A percentile compares a stretch with the other conserved stretches of the same genome.
phyloP scores from a whole-genome alignment of 140 eudicot species.

The Senecio squalidus region DNA sequence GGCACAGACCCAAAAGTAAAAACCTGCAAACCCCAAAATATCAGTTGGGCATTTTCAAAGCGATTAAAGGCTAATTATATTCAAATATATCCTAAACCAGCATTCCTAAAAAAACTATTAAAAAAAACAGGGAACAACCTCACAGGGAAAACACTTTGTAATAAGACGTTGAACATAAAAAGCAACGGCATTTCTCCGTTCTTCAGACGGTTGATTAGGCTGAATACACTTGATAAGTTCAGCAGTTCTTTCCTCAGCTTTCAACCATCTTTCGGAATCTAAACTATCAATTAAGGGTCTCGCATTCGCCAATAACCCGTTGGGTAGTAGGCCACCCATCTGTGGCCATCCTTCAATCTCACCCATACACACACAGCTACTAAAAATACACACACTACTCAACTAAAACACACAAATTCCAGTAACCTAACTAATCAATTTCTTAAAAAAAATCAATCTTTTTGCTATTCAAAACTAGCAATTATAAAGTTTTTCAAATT shows the following conservation, averaged over 20 bases:
- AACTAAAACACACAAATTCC: constrained; percentile 6
- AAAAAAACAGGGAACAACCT: constrained; percentile 38
- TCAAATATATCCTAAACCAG: neutral
- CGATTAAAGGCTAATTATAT: neutral
- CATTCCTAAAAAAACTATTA: neutral
- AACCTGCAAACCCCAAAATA: constrained; percentile 42
- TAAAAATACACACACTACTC: neutral
- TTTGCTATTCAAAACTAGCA: constrained; percentile 28
- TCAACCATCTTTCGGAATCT: constrained; percentile 75
- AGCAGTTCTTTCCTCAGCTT: constrained; percentile 80
- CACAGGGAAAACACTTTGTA: constrained; percentile 87
- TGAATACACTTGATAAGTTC: constrained; percentile 89
- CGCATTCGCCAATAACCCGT: constrained; percentile 81
- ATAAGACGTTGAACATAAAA: constrained; percentile 94
- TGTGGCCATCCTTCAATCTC: constrained; percentile 72
- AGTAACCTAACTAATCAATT: constrained; percentile 1
- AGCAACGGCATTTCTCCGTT: constrained; percentile 84
- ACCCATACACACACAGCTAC: constrained; percentile 60
- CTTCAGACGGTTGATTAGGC: constrained; percentile 85
- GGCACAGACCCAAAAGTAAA: constrained; percentile 98
- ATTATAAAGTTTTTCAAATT: constrained; percentile 9
- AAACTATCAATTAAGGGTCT: constrained; percentile 47
- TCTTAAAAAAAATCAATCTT: neutral
- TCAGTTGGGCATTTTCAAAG: neutral
- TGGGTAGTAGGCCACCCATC: constrained; percentile 57